Conservation (phyloP, 306 rosid species). For the Pyrus communis region DNA sequence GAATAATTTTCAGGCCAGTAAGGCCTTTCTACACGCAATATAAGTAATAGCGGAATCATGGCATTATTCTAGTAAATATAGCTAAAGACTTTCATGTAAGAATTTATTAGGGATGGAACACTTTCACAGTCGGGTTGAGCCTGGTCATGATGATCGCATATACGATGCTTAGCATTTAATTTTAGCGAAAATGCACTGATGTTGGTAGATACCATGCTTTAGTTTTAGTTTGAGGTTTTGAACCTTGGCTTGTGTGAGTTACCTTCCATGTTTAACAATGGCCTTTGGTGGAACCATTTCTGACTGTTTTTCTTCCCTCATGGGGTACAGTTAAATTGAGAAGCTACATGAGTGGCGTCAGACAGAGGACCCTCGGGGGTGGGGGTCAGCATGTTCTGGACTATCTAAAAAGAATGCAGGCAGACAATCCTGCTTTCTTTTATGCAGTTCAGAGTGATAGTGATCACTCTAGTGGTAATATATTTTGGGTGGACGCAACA, state of each 20-base stretch:
- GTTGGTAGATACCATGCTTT: background rate
- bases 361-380: conserved; percentile 60
- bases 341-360: conserved; percentile 52
- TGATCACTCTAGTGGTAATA: conserved; percentile 50
- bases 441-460: conserved; percentile 59
- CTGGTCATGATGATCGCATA: background rate
- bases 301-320: background rate
- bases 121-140: background rate
- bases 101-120: background rate
- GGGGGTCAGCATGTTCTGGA: conserved; percentile 72
- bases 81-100: no score
- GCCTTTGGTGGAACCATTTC: background rate
- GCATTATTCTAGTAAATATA: no score
- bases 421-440: conserved; percentile 69
- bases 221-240: background rate
- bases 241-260: background rate
- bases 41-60: no score
- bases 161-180: background rate
- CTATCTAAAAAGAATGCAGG: conserved; percentile 75
- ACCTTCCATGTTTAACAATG: background rate
- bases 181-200: background rate
- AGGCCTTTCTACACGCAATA: no score
- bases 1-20: no score
- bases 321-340: conserved; percentile 6
- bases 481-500: conserved; percentile 74